Evolutionary conservation across 1,139 yeast genomes (phyloP), one percentile per base, ranked within the genome.

Genomic region (Blastobotrys capitulatus): DNA sequence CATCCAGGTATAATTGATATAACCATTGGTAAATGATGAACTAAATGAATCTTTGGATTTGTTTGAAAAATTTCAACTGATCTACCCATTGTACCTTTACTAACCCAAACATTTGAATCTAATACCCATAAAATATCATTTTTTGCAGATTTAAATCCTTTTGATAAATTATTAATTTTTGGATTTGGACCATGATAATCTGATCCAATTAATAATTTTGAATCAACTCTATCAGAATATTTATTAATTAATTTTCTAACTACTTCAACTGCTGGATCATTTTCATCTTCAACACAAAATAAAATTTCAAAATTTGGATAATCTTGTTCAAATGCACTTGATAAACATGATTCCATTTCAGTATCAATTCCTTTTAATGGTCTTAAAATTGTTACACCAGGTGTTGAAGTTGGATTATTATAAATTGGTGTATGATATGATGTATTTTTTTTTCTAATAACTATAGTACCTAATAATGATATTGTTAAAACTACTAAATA

Each of bases 321-420:
- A 26, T 77, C 71, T 62, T 88, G 96, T 44, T 72, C 67, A 55
- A 88, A 79, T 9, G 89, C 79, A 22, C 86, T 77, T 54, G 78
- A 79, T 42, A 89, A 69, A 62, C 96, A 88, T 12, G 76, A 67
- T 43, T 74, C 76, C 68, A 87, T 73, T 57, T 83, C 92, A 0
- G 90, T 79, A 63, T 88, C 97, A 25, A 86, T 71, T 6, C 96
- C 96, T 60, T 86, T 86, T 49, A 89, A 73, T 0, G 97, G 97
- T 32, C 96, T 71, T 44, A 88, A 65, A 40, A 89, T 86, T 1
- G 92, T 79, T 8, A 89, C 96, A 2, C 94, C 89, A 31, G 58
- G 61, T 29, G 48, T 9, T 13, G 40, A 3, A 13, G 12, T 37
- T 6, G 26, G 7, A 32, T 37, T 45, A 25, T 22, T 22, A 22